These are phyloP conservation scores for Firmiana major DNA, from an alignment of 345 rosid genomes.

Conservation along the genomic window DNA sequence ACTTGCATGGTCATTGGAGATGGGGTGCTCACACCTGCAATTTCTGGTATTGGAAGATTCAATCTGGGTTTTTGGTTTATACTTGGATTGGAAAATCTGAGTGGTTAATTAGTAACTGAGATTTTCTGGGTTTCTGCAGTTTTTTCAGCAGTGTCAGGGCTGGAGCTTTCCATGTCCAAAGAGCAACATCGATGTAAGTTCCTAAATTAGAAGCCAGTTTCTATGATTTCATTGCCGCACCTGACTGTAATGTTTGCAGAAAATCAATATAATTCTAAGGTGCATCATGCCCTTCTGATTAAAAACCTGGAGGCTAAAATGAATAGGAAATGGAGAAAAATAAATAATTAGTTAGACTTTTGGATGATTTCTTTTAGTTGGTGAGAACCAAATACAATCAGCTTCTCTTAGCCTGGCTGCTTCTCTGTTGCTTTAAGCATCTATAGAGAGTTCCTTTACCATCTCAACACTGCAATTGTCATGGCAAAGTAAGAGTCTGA, in stretches of 20 bases:
- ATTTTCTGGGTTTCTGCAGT: slow-evolving; percentile 43
- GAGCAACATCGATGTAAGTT: slow-evolving; percentile 78
- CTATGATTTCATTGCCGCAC: not conserved
- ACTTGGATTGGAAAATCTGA: not conserved
- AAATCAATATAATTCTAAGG: too few species aligned
- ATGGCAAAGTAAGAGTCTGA: not conserved
- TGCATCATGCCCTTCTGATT: too few species aligned
- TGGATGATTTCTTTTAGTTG: not conserved
- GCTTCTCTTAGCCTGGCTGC: not conserved
- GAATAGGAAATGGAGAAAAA: not conserved
- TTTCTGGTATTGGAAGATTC: slow-evolving; percentile 54
- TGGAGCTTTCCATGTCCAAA: slow-evolving; percentile 72
- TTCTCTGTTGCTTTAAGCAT: slow-evolving; percentile 9
- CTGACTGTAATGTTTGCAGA: not conserved
- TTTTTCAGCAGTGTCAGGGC: slow-evolving; percentile 87
- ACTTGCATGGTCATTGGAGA: slow-evolving; percentile 95
- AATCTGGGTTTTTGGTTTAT: not conserved
- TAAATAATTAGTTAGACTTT: not conserved
- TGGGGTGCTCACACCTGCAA: slow-evolving; percentile 87
- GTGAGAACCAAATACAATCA: not conserved
- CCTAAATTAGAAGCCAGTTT: slow-evolving; percentile 13
- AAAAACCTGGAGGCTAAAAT: too few species aligned
- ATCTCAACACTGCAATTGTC: not conserved
- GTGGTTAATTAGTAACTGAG: not conserved
- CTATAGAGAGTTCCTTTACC: too few species aligned